Percentiles rank a stretch among this genome's conserved stretches.
These are phyloP conservation scores for Aspergillus diversus DNA, from an alignment of 495 filamentous ascomycete species.

Conservation along the genomic window DNA sequence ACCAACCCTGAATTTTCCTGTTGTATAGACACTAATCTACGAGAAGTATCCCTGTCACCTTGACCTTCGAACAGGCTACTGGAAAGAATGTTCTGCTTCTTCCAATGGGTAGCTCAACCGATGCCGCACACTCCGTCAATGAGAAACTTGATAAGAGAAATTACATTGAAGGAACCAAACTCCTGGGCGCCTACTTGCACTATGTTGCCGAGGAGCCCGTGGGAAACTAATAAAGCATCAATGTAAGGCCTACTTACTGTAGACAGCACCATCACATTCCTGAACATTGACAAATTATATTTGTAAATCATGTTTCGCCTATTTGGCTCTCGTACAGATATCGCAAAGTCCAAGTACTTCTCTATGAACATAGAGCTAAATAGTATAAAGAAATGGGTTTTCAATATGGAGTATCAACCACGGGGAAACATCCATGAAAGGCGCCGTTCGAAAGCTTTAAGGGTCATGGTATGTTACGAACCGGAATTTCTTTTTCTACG, in stretches of 20 bases:
- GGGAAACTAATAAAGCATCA: background rate
- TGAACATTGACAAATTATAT: background rate
- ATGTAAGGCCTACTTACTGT: background rate
- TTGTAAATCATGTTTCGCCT: too few species aligned
- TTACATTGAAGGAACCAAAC: slow-evolving; percentile 97
- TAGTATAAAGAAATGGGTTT: too few species aligned
- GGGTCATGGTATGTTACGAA: too few species aligned
- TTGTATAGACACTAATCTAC: slow-evolving; percentile 23
- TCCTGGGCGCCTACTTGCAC: slow-evolving; percentile 93
- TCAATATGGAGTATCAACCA: too few species aligned
- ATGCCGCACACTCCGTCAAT: slow-evolving; percentile 96
- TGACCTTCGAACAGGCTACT: slow-evolving; percentile 98
- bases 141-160: slow-evolving; percentile 97
- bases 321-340: too few species aligned
- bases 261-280: background rate
- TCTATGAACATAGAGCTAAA: too few species aligned
- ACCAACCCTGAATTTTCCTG: background rate
- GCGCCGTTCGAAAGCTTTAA: too few species aligned
- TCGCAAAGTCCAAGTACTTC: too few species aligned
- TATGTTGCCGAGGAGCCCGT: slow-evolving; percentile 90
- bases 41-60: slow-evolving; percentile 85
- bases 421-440: too few species aligned
- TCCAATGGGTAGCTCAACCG: slow-evolving; percentile 95
- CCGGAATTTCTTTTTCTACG: too few species aligned
- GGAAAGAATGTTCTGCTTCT: slow-evolving; percentile 96